Evolutionary conservation across 345 rosid genomes (phyloP), one percentile per base, ranked within the genome.

Genomic region (Dovyalis caffra): DNA sequence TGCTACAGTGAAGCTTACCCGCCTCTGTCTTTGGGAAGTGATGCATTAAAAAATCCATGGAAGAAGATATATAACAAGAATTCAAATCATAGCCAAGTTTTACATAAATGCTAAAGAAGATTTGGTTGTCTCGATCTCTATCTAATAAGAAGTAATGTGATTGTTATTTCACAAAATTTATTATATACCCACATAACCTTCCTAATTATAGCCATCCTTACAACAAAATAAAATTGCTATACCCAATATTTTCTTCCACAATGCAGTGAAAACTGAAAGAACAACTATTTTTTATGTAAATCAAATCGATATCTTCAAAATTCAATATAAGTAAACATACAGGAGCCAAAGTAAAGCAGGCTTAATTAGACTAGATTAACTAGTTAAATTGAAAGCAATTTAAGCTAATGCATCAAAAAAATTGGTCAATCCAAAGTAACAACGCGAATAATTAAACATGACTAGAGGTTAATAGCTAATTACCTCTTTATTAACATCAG

Each of bases 401-500:
- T 15, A 56, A 75, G 60, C 58, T 67, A 6, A 61, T 72, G 1
- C 37, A 60, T 56, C 9, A 12, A 68, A 18, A 53, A 45, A 12
- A 0, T 12, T 6, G 40, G 31, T 26, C 26, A 0, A 68, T 12
- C 47, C 47, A 43, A 3, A 43, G 47, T 43, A 43, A 3, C 18
- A 11, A 16, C 47, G 14, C 47, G 11, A 4, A 64, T 64, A 64
- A 31, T 15, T 32, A 64, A 63, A 63, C 29, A 43, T 15, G 12
- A 67, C 1, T 3, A 43, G 20, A 16, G 68, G 5, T 40, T 31
- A 73, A 26, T 14, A n/a, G 37, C 10, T 31, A 38, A 49, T 58
- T 76, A 89, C 98, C 98, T 90, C 91, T 80, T 92, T 92, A 77
- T 95, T 95, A 71, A 95, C 96, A 82, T 95, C 98, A 71, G 99